These are phyloP conservation scores for Trichoderma reesei DNA, from an alignment of 495 filamentous ascomycete genomes.

Conservation along the genomic window DNA sequence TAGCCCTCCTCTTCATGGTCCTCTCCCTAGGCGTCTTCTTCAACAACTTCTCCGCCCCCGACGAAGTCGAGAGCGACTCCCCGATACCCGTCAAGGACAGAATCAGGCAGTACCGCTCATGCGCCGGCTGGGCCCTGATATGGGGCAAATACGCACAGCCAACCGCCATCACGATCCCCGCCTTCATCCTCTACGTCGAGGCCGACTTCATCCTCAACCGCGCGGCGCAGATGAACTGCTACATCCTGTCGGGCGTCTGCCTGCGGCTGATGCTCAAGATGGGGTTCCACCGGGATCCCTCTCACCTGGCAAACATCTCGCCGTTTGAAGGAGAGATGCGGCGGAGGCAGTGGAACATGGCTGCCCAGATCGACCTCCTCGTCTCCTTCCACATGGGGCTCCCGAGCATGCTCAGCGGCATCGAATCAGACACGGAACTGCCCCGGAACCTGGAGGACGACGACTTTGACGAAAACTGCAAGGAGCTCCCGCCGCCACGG, in stretches of 20 bases:
- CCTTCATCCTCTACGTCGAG: slow-evolving; percentile 38
- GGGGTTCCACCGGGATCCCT: slow-evolving; percentile 48
- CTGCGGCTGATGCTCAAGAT: slow-evolving; percentile 45
- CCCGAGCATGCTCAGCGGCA: slow-evolving; percentile 38
- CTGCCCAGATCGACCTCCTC: slow-evolving; percentile 40
- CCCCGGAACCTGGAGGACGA: slow-evolving; percentile 41
- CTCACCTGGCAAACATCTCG: slow-evolving; percentile 38
- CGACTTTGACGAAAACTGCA: slow-evolving; percentile 37
- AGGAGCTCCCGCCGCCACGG: slow-evolving; percentile 31
- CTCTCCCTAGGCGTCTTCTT: slow-evolving; percentile 32
- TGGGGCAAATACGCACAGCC: slow-evolving; percentile 39
- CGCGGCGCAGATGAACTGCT: slow-evolving; percentile 36
- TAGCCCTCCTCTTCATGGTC: slow-evolving; percentile 36
- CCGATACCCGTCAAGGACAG: slow-evolving; percentile 24
- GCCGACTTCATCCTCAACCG: slow-evolving; percentile 35
- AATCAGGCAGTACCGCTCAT: slow-evolving; percentile 27
- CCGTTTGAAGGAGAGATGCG: slow-evolving; percentile 47
- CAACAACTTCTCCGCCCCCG: slow-evolving; percentile 26
- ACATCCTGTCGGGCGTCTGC: slow-evolving; percentile 35
- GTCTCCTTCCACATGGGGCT: slow-evolving; percentile 44
- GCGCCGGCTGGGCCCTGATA: slow-evolving; percentile 31
- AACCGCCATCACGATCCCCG: slow-evolving; percentile 34
- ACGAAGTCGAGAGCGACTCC: slow-evolving; percentile 29
- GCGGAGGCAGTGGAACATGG: slow-evolving; percentile 42
- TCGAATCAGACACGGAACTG: slow-evolving; percentile 37